Conservation (phyloP, 169 alveolate species). For the Eimeria mitis region DNA sequence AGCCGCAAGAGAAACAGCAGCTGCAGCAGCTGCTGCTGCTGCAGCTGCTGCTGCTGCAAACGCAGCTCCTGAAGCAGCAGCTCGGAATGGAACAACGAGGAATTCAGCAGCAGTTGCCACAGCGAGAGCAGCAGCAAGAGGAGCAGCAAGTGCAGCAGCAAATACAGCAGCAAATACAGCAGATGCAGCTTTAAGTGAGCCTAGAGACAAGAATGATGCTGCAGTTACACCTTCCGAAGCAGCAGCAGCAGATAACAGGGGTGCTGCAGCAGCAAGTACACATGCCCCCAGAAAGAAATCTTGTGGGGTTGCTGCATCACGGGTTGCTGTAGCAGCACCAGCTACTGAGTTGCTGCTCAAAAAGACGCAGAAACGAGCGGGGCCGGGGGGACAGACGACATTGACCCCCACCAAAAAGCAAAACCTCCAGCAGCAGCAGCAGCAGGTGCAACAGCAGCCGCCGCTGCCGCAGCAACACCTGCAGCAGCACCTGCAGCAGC, state of each 20-base stretch:
- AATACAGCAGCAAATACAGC: not conserved
- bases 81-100: not conserved
- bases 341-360: not conserved
- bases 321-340: not conserved
- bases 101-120: not conserved
- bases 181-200: not conserved
- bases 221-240: not conserved
- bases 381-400: not conserved
- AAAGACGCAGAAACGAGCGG: not conserved
- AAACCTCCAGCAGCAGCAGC: not conserved
- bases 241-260: not conserved
- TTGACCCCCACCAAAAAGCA: not conserved
- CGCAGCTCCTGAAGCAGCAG: not conserved
- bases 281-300: not conserved
- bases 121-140: not conserved
- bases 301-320: not conserved
- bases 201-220: not conserved
- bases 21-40: not conserved
- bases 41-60: not conserved
- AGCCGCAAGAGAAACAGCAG: not conserved
- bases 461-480: not conserved
- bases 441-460: not conserved
- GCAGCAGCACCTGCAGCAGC: constrained; percentile 5
- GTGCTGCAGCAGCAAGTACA: not conserved
- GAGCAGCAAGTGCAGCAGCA: not conserved